Evolutionary conservation across 805 yeast species (phyloP).

Genomic region (Candida insectorum): DNA sequence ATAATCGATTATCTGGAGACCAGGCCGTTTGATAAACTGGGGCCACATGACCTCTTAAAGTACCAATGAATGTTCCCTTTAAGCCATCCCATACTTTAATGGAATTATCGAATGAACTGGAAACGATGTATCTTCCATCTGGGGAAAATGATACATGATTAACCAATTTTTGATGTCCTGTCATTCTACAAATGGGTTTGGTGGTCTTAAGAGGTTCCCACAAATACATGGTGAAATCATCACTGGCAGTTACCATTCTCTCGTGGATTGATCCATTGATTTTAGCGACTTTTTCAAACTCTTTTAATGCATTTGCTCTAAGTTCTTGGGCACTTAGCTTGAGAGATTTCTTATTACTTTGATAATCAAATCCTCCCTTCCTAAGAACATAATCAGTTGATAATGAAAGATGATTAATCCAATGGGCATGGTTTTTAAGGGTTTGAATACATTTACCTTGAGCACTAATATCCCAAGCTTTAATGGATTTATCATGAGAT

Average conservation of each 20-base stretch:
- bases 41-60: conserved; percentile 96
- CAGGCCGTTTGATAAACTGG: conserved; percentile 97
- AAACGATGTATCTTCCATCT: conserved; percentile 85
- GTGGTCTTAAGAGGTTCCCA: conserved; percentile 86
- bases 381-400: conserved; percentile 88
- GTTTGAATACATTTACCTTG: conserved; percentile 77
- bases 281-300: conserved; percentile 62
- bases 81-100: conserved; percentile 95
- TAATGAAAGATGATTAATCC: conserved; percentile 93
- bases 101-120: conserved; percentile 94
- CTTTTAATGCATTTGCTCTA: conserved; percentile 50
- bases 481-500: conserved; percentile 92
- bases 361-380: conserved; percentile 83
- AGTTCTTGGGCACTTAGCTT: conserved; percentile 24
- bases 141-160: conserved; percentile 96
- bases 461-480: conserved; percentile 78
- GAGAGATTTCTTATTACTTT: conserved; percentile 41
- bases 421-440: conserved; percentile 88
- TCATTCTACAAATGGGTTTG: conserved; percentile 90
- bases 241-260: conserved; percentile 90
- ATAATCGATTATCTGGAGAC: conserved; percentile 89
- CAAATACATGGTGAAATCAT: conserved; percentile 95
- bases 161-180: conserved; percentile 96
- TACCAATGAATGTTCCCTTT: conserved; percentile 83
- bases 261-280: conserved; percentile 58